A percentile compares a stretch with the other conserved stretches of the same genome.
Evolutionary conservation across 441 rosid genomes (phyloP).

Genomic region (Euphorbia celastroides): DNA sequence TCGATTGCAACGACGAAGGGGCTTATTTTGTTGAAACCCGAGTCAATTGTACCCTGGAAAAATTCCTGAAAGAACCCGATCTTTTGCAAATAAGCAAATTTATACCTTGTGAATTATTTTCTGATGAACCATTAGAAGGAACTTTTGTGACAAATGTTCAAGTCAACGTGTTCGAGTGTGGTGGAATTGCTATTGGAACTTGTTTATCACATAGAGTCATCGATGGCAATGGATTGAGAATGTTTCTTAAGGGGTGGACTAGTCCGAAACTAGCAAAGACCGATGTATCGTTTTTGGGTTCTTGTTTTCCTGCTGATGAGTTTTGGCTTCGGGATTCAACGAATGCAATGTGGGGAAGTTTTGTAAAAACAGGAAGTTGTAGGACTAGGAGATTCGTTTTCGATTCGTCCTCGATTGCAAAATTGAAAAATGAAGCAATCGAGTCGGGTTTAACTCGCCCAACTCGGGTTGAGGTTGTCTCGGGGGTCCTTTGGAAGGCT

Average conservation of each 20-base stretch:
- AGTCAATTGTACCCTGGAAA: slow-evolving; percentile 20
- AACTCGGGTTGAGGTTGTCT: slow-evolving; percentile 27
- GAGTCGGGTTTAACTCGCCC: slow-evolving; percentile 19
- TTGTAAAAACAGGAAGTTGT: slow-evolving; percentile 26
- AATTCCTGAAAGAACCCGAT: slow-evolving; percentile 26
- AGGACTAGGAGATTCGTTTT: slow-evolving; percentile 42
- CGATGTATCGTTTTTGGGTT: slow-evolving; percentile 10
- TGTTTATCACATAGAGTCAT: slow-evolving; percentile 48
- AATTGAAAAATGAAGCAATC: slow-evolving; percentile 26
- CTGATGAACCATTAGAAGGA: background rate
- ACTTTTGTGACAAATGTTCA: slow-evolving; percentile 27
- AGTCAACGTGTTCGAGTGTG: slow-evolving; percentile 41
- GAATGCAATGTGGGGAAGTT: background rate
- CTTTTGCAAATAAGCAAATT: slow-evolving; percentile 10
- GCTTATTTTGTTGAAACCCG: slow-evolving; percentile 23
- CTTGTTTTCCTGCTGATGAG: slow-evolving; percentile 38
- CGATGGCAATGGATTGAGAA: slow-evolving; percentile 42
- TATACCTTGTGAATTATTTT: slow-evolving; percentile 18
- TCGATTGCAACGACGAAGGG: slow-evolving; percentile 34
- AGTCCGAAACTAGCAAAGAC: background rate
- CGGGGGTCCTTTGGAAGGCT: slow-evolving; percentile 35
- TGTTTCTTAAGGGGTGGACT: slow-evolving; percentile 43
- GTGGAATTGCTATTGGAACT: slow-evolving; percentile 41
- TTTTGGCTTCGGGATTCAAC: slow-evolving; percentile 30
- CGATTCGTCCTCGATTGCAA: slow-evolving; percentile 25